These are phyloP conservation scores for Aspergillus fischeri DNA, from an alignment of 2,329 filamentous ascomycete genomes.

Conservation along the genomic window DNA sequence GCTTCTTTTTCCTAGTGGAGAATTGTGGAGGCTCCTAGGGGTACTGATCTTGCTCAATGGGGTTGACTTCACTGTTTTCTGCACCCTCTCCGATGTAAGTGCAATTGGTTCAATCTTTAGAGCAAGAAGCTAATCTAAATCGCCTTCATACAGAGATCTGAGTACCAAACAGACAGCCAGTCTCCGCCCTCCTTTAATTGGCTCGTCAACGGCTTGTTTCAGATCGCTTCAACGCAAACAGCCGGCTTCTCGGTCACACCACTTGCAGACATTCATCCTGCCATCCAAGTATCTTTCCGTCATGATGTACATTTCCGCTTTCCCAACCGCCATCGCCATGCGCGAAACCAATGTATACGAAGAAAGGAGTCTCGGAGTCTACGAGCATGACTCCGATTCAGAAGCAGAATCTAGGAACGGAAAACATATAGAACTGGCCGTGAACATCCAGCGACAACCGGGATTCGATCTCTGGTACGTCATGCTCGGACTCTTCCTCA, in stretches of 20 bases:
- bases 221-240: slow-evolving; percentile 82
- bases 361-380: slow-evolving; percentile 62
- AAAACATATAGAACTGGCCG: slow-evolving; percentile 67
- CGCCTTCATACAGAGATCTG: not conserved
- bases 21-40: slow-evolving; percentile 90
- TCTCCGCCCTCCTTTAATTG: slow-evolving; percentile 45
- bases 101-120: not conserved
- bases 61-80: slow-evolving; percentile 78
- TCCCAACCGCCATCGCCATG: slow-evolving; percentile 91
- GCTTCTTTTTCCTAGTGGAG: slow-evolving; percentile 76
- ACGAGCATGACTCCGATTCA: slow-evolving; percentile 43
- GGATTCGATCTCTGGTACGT: slow-evolving; percentile 97
- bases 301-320: slow-evolving; percentile 99
- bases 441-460: slow-evolving; percentile 83
- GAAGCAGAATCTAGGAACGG: slow-evolving; percentile 29
- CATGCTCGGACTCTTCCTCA: slow-evolving; percentile 84
- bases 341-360: slow-evolving; percentile 95
- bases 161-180: not conserved
- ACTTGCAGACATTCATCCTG: slow-evolving; percentile 73
- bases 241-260: slow-evolving; percentile 83
- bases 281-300: slow-evolving; percentile 91
- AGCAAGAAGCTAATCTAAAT: not conserved
- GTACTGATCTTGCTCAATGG: slow-evolving; percentile 76
- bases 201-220: slow-evolving; percentile 80
- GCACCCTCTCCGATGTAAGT: slow-evolving; percentile 74